Evolutionary conservation across 148 eudicot species (phyloP), one percentile per base, ranked within the genome.

Genomic region (Hydrangea macrophylla): DNA sequence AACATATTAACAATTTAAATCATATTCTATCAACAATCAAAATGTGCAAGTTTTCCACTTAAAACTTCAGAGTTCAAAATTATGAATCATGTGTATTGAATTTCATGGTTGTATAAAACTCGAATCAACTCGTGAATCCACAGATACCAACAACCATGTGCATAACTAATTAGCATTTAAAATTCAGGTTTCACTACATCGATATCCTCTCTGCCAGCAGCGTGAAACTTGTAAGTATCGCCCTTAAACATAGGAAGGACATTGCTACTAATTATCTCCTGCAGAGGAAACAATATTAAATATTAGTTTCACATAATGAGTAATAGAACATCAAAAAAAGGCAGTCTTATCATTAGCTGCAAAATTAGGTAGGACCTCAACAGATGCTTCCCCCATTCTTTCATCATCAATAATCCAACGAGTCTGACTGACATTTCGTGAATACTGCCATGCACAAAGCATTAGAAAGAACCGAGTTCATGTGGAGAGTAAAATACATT

Each of bases 201-300:
- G 69, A 94, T 94, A 70, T 94, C 99, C 83, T 94, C 99, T 85
- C 99, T 82, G 65, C 99, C 99, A 59, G 99, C 97, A 70, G 99
- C 99, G 76, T 94, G 99, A 63, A 94, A 94, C 80, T 94, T 94
- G 83, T 87, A 94, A 75, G 33, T 84, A 74, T 94, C 99, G 45
- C 88, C 97, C 69, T 65, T 73, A 65, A 85, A 91, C 37, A 84
- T 48, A 65, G 97, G 96, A 75, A 94, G 90, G 77, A 89, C 68
- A 62, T 66, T 72, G 73, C 81, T 74, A 39, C 93, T 93, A 40
- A 91, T 70, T 55, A 94, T 84, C 81, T 94, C 99, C 99, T 93
- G 72, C 67, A 86, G 44, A 57, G 63, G 61, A 58, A 50, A 50
- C 58, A 64, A 51, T 65, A 32, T 40, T 3, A 30, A 57, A 36